Conservation (phyloP, 169 alveolate genomes). For the Plasmodium malariae region DNA sequence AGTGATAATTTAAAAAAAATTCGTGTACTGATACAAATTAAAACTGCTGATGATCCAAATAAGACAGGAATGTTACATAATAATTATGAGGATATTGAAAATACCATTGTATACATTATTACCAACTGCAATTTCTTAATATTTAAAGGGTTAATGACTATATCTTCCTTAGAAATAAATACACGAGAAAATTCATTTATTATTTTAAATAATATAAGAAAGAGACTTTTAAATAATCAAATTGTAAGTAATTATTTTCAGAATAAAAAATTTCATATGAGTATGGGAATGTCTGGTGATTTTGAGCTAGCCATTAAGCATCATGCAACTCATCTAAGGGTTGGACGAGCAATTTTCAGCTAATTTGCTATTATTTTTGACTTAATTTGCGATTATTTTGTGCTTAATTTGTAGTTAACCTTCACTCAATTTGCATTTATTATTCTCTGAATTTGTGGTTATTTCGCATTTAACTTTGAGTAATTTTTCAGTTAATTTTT, state of each 20-base stretch:
- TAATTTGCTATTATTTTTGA: slow-evolving; percentile 7
- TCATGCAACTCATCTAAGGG: slow-evolving; percentile 93
- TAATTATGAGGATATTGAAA: slow-evolving; percentile 78
- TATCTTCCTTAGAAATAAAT: slow-evolving; percentile 85
- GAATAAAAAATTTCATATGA: slow-evolving; percentile 81
- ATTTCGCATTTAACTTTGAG: too few relatives aligned
- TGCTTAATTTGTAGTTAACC: too few relatives aligned
- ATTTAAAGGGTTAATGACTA: slow-evolving; percentile 95
- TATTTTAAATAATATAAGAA: slow-evolving; percentile 83
- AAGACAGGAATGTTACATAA: slow-evolving; percentile 89
- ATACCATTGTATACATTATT: slow-evolving; percentile 83
- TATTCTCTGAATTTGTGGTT: too few relatives aligned
- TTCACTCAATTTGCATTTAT: too few relatives aligned
- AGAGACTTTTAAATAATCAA: slow-evolving; percentile 78
- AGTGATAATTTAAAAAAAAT: slow-evolving; percentile 52
- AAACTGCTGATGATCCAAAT: slow-evolving; percentile 90
- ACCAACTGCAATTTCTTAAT: slow-evolving; percentile 84
- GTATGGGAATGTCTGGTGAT: slow-evolving; percentile 96
- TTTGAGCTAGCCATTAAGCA: slow-evolving; percentile 91
- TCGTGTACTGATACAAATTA: slow-evolving; percentile 87
- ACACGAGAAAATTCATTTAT: slow-evolving; percentile 76
- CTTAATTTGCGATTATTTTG: too few relatives aligned
- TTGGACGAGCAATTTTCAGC: slow-evolving; percentile 92
- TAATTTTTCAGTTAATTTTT: too few relatives aligned
- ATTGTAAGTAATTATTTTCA: slow-evolving; percentile 73